Evolutionary conservation across 306 rosid genomes (phyloP).

Genomic region (Carpinus viminea): DNA sequence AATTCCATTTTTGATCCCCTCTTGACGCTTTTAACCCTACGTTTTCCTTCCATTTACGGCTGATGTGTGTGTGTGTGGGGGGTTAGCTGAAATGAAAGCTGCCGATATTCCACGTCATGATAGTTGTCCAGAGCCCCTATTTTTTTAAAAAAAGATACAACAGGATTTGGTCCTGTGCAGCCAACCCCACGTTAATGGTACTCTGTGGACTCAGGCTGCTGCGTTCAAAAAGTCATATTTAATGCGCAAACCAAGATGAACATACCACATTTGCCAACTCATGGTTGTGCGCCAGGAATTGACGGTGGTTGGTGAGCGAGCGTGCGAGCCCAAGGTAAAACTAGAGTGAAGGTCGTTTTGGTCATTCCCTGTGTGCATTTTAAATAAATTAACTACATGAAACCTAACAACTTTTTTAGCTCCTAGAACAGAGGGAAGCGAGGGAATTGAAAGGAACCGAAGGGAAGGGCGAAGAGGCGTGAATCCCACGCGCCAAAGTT

Average conservation of each 20-base stretch:
- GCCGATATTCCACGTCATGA: slow-evolving; percentile 52
- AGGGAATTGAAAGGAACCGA: no score
- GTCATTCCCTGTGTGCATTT: background rate
- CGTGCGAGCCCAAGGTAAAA: background rate
- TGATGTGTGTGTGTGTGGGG: background rate
- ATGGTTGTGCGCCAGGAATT: no score
- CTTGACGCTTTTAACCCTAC: slow-evolving; percentile 41
- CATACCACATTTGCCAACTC: no score
- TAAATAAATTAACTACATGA: background rate
- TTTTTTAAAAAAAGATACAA: background rate
- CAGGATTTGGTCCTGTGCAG: background rate
- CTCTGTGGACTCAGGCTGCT: background rate
- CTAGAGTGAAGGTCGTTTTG: background rate
- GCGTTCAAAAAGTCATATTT: background rate
- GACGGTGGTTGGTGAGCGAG: no score
- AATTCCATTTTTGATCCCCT: slow-evolving; percentile 10
- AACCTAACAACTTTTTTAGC: background rate
- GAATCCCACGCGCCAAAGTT: background rate
- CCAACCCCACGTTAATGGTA: background rate
- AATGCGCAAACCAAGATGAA: background rate
- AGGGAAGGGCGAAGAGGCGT: background rate
- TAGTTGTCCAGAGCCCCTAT: slow-evolving; percentile 31
- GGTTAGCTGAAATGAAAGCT: slow-evolving; percentile 16
- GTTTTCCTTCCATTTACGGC: slow-evolving; percentile 27
- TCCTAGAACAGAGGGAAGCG: background rate